Evolutionary conservation across 1,284 basidiomycete genomes (phyloP).

Genomic region (Bjerkandera adusta): DNA sequence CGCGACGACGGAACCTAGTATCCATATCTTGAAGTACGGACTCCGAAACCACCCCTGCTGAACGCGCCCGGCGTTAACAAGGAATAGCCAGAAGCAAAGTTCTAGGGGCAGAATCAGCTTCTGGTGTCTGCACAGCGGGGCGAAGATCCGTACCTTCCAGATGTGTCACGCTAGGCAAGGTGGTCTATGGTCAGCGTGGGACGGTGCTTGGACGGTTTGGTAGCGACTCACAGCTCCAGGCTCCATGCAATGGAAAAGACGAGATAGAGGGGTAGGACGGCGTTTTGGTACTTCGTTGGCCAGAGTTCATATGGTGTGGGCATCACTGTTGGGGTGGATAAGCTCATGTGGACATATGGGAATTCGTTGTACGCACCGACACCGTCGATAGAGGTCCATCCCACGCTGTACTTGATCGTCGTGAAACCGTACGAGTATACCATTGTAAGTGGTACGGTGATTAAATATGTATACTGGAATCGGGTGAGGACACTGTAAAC

Average conservation of each 20-base stretch:
- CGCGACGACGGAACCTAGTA: conserved; percentile 57
- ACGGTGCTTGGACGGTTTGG: not conserved
- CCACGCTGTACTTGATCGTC: conserved; percentile 69
- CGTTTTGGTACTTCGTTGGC: conserved; percentile 40
- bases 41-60: conserved; percentile 77
- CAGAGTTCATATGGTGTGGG: conserved; percentile 63
- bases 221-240: conserved; percentile 63
- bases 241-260: conserved; percentile 64
- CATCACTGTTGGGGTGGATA: conserved; percentile 41
- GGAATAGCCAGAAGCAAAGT: conserved; percentile 80
- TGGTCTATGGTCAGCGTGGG: not conserved
- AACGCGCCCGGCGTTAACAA: conserved; percentile 57
- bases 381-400: conserved; percentile 45
- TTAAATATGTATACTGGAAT: conserved; percentile 66
- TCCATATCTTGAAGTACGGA: conserved; percentile 69
- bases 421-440: conserved; percentile 61
- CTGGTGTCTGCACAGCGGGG: not conserved
- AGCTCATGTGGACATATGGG: not conserved
- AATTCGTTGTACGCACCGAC: conserved; percentile 38
- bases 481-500: not conserved
- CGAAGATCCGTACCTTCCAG: conserved; percentile 59
- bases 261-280: conserved; percentile 62
- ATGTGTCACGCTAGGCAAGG: conserved; percentile 61
- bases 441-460: conserved; percentile 58
- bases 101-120: conserved; percentile 39